Evolutionary conservation across 768 basidiomycete genomes (phyloP).

Genomic region (Lentinula guzmanii): DNA sequence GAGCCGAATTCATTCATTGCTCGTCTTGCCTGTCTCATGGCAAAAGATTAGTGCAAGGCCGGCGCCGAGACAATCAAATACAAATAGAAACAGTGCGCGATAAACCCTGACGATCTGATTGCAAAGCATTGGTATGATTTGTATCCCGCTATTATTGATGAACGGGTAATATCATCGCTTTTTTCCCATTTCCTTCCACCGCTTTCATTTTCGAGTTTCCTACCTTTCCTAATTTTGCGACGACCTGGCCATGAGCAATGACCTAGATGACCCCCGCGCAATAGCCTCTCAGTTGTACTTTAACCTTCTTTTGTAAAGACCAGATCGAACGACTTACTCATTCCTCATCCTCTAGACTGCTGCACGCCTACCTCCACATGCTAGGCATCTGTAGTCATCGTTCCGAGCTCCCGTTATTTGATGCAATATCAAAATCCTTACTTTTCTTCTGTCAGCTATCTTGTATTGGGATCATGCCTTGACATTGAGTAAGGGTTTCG

Average conservation of each 20-base stretch:
- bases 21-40: too few species aligned
- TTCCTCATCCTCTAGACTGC: background rate
- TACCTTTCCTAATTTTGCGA: background rate
- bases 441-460: background rate
- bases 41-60: too few species aligned
- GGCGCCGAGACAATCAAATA: too few species aligned
- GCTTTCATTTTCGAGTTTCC: background rate
- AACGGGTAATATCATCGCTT: background rate
- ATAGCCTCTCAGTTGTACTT: conserved; percentile 4
- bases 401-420: background rate
- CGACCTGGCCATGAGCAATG: background rate
- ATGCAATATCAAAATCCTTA: background rate
- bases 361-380: conserved; percentile 2
- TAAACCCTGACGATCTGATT: too few species aligned
- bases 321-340: background rate
- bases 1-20: too few species aligned
- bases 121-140: too few species aligned
- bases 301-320: background rate
- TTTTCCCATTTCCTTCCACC: background rate
- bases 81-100: too few species aligned
- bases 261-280: conserved; percentile 10
- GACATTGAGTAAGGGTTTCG: background rate
- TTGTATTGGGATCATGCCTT: conserved; percentile 7
- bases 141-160: too few species aligned
- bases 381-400: background rate